phyloP scores from a whole-genome alignment of 495 filamentous ascomycete species.

The Talaromyces thailandensis region DNA sequence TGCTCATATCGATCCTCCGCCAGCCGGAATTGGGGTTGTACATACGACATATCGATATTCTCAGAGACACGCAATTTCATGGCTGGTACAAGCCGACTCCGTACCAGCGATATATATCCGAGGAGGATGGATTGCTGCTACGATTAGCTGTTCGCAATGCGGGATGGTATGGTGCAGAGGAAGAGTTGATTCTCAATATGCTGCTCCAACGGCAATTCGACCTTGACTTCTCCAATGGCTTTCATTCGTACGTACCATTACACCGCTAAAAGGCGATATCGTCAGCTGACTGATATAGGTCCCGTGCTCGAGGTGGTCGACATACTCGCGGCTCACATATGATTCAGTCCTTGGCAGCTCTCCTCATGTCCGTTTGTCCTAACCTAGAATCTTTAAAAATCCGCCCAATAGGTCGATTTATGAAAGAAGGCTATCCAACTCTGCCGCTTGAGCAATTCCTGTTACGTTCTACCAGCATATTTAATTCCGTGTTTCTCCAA shows the following conservation, averaged over 20 bases:
- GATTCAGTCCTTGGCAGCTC: constrained; percentile 15
- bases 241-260: constrained; percentile 1
- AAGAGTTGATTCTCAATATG: constrained; percentile 14
- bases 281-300: not conserved
- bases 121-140: constrained; percentile 12
- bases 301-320: not conserved
- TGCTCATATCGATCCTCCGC: constrained; percentile 10
- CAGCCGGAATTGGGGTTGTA: constrained; percentile 9
- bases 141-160: constrained; percentile 9
- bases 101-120: constrained; percentile 8
- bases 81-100: constrained; percentile 4
- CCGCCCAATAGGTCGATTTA: constrained; percentile 6
- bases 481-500: not conserved
- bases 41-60: constrained; percentile 9
- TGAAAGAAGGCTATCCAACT: constrained; percentile 2
- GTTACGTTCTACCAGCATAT: not conserved
- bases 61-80: not conserved
- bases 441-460: constrained; percentile 5
- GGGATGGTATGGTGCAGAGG: constrained; percentile 11
- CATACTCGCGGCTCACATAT: constrained; percentile 9
- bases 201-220: constrained; percentile 12
- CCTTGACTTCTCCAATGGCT: constrained; percentile 6
- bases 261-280: not conserved
- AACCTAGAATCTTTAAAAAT: constrained; percentile 14
- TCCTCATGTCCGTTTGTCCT: constrained; percentile 20